Conservation (phyloP, 352 stramenopile species). For the Pythium folliculosum region DNA sequence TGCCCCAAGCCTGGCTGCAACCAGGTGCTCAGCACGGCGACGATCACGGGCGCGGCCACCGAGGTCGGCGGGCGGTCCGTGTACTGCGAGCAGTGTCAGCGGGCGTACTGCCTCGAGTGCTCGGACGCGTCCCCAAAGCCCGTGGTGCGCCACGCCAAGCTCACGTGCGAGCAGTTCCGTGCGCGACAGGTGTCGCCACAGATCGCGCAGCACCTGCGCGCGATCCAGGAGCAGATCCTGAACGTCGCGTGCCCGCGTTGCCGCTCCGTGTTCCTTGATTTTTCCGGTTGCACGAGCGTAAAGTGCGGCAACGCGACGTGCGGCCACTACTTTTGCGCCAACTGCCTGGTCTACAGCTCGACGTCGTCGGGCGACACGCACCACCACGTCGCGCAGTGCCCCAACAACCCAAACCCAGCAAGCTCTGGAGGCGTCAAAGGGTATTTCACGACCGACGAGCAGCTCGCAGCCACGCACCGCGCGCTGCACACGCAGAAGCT, state of each 20-base stretch:
- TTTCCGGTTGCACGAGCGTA: constrained; percentile 32
- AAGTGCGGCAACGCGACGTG: constrained; percentile 31
- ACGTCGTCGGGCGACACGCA: constrained; percentile 26
- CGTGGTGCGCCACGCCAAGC: constrained; percentile 6
- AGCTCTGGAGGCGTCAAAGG: constrained; percentile 10
- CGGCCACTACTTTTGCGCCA: constrained; percentile 30
- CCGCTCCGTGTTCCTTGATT: constrained; percentile 30
- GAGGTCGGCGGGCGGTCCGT: constrained; percentile 17
- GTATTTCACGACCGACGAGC: constrained; percentile 19
- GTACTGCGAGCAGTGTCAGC: constrained; percentile 28
- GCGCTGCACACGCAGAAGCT: constrained; percentile 20
- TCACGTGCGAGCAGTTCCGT: constrained; percentile 23
- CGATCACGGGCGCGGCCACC: not conserved
- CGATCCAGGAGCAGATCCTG: constrained; percentile 30
- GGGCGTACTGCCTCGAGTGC: constrained; percentile 27
- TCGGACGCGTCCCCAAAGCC: not conserved
- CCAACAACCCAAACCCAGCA: constrained; percentile 19
- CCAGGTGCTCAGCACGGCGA: constrained; percentile 22
- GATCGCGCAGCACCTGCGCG: constrained; percentile 16
- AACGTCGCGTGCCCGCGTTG: constrained; percentile 34
- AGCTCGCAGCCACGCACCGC: constrained; percentile 15
- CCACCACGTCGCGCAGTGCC: constrained; percentile 22
- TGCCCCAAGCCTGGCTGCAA: constrained; percentile 32
- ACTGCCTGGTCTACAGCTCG: constrained; percentile 27
- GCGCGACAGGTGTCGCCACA: constrained; percentile 3